Evolutionary conservation across 2,329 filamentous ascomycete species (phyloP), one percentile per base, ranked within the genome.

Genomic region (Cladophialophora yegresii): DNA sequence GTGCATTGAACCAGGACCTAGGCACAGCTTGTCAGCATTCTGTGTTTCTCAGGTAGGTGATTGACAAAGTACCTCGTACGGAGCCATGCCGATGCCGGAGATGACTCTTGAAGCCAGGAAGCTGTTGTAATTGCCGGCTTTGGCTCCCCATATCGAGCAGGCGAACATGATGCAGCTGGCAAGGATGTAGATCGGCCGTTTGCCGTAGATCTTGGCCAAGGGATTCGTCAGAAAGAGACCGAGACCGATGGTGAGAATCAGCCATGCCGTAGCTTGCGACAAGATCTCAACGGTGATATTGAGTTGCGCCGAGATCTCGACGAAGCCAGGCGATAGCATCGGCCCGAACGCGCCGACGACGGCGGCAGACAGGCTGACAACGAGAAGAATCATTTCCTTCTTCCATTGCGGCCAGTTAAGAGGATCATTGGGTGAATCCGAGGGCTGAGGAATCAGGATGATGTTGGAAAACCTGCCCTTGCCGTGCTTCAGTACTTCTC

Each of bases 331-430:
- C 1, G 77, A 78, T 4, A 83, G 77, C 81, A 83, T 83, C 0
- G 81, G 81, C 0, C 81, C 81, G 64, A 81, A 83, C 1, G 81
- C 81, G 36, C 81, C 81, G 3, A 83, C 80, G 0, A 83, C 78
- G 6, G 77, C 78, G 1, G 81, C 80, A 0, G 77, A 77, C 54
- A 83, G 75, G 33, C 77, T 77, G 3, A 80, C 78, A 66, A 82
- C 79, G 61, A 79, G 71, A 28, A 82, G 76, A 40, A 81, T 76
- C 8, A 77, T 59, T 68, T 82, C 80, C 66, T 82, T 82, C 62
- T 76, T 74, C 78, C 78, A 81, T 71, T 76, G 75, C 26, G 72
- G 67, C 72, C 72, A 73, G 40, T 73, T 73, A 62, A 74, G 51
- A 7, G 72, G 72, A 51, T 74, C 71, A 62, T 74, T 74, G 9